Evolutionary conservation across 1,284 basidiomycete genomes (phyloP).

Genomic region (Apiotrichum montevideense): DNA sequence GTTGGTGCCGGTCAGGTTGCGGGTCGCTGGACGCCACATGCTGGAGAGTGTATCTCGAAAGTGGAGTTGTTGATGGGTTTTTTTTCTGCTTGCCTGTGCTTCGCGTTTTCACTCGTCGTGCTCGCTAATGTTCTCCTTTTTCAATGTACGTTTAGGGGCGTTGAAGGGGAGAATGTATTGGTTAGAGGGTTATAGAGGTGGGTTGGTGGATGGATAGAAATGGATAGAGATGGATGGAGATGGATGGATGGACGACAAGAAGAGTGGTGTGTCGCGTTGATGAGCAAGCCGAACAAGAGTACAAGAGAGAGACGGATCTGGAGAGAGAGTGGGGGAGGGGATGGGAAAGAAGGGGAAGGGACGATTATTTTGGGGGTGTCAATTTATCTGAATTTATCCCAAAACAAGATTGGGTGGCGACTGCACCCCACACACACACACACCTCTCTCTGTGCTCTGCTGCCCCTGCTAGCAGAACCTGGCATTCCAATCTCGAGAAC

Average conservation of each 20-base stretch:
- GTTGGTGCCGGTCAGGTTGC: constrained; percentile 46
- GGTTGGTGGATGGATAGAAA: background rate
- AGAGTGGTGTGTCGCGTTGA: background rate
- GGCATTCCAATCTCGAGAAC: no score
- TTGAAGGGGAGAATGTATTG: constrained; percentile 4
- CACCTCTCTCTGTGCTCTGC: no score
- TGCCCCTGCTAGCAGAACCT: no score
- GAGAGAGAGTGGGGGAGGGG: no score
- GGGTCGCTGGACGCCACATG: constrained; percentile 80
- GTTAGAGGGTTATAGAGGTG: background rate
- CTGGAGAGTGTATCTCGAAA: constrained; percentile 4
- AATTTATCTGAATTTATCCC: constrained; percentile 10
- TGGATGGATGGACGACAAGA: background rate
- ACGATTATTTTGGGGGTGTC: background rate
- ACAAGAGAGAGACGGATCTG: no score
- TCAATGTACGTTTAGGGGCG: background rate
- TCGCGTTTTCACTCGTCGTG: background rate
- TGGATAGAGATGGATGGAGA: background rate
- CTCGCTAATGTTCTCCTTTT: no score
- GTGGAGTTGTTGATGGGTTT: background rate
- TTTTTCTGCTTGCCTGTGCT: background rate
- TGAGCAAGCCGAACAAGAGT: background rate
- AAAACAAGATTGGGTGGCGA: background rate
- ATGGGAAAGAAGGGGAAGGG: background rate
- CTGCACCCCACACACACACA: no score